Evolutionary conservation across 805 yeast species (phyloP), one percentile per base, ranked within the genome.

Genomic region (Metschnikowia cubensis): DNA sequence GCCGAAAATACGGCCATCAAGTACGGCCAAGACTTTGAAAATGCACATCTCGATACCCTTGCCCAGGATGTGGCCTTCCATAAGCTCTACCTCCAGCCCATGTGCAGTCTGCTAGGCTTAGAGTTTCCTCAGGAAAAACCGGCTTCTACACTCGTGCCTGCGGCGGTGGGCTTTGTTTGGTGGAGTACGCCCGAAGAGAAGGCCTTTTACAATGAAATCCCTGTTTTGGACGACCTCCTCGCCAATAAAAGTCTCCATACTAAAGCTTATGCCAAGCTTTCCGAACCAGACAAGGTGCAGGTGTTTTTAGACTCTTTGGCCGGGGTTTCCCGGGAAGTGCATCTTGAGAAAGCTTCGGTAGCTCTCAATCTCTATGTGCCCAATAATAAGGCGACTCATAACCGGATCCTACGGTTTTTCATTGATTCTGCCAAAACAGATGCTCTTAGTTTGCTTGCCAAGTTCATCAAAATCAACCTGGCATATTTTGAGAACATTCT

Each of bases 151-250:
- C 18, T 42, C 13, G 36, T 7, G 6, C 37, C 14, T 18, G 37
- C n/a, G 20, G 45, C 20, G n/a, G 15, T 42, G 14, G 59, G 35
- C 8, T 25, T 29, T 7, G 42, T 40, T 10, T 56, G 69, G 38
- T 89, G 95, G 95, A 87, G 80, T 36, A 82, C 76, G 49, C 81
- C 81, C 15, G 84, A 82, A 31, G 82, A 79, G n/a, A 75, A 77
- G 52, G 73, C 71, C 52, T 90, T 89, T 61, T 87, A 88, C 61
- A 81, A 79, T 31, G 74, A 68, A 1, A 65, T 83, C 17, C 84
- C 87, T 0, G 68, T 67, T 14, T 56, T 77, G 8, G 65, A 68
- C 3, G 63, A 63, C 3, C 60, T 67, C 5, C 55, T 74, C 1
- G 63, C 71, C 1, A 11, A 47, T 64, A 47, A 37, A 20, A 38